A percentile compares a stretch with the other conserved stretches of the same genome.
Conservation (phyloP, 1,284 basidiomycete genomes). For the Fomitopsis betulina region DNA sequence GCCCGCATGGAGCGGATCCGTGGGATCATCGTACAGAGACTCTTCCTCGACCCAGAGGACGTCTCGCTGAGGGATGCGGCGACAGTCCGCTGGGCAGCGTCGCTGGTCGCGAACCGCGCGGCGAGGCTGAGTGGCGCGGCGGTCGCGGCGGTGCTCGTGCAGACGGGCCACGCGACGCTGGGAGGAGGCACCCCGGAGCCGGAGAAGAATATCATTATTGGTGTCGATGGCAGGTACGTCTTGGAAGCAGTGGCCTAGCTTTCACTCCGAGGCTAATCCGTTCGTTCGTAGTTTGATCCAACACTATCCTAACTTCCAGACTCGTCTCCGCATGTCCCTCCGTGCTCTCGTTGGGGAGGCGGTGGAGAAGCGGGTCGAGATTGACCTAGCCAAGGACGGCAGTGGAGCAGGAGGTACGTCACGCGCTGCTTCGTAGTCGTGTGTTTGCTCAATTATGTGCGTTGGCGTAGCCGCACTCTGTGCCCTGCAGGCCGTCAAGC, state of each 20-base stretch:
- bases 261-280: slow-evolving; percentile 6
- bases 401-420: slow-evolving; percentile 90
- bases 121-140: slow-evolving; percentile 83
- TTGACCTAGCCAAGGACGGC: slow-evolving; percentile 95
- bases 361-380: slow-evolving; percentile 74
- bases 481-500: slow-evolving; percentile 64
- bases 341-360: slow-evolving; percentile 74
- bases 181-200: slow-evolving; percentile 38
- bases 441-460: neutral
- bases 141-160: slow-evolving; percentile 80
- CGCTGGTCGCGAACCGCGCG: slow-evolving; percentile 78
- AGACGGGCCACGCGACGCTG: slow-evolving; percentile 63
- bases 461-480: slow-evolving; percentile 62
- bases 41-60: slow-evolving; percentile 51
- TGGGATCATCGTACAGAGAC: slow-evolving; percentile 54
- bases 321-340: slow-evolving; percentile 70
- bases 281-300: slow-evolving; percentile 70
- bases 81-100: slow-evolving; percentile 78
- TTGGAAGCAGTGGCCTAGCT: neutral
- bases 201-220: slow-evolving; percentile 62
- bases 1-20: slow-evolving; percentile 47
- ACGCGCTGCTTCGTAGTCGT: neutral
- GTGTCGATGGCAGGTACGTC: slow-evolving; percentile 82
- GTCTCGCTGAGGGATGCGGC: slow-evolving; percentile 68
- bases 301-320: slow-evolving; percentile 85